Evolutionary conservation across 371 early-diverging fungal genomes (phyloP).

Genomic region (Chytridiales sp.): DNA sequence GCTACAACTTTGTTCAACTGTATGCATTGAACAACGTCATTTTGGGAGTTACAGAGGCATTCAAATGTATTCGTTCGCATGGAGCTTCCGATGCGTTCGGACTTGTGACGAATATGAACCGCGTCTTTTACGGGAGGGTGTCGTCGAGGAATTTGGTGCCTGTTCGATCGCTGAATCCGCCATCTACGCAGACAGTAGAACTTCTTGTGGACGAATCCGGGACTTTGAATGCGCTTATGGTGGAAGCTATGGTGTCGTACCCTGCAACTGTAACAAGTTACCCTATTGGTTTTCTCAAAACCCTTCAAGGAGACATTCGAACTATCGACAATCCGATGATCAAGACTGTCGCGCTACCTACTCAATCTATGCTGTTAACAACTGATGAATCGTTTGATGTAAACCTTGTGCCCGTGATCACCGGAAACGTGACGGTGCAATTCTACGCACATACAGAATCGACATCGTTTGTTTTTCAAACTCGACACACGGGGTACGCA

Average conservation of each 20-base stretch:
- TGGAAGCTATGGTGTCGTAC: conserved; percentile 5
- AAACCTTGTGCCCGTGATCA: conserved; percentile 16
- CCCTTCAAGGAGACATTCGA: conserved; percentile 4
- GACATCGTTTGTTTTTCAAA: too few relatives aligned
- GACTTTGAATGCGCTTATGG: background rate
- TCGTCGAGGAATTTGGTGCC: background rate
- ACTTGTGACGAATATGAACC: conserved; percentile 9
- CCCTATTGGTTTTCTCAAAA: conserved; percentile 22
- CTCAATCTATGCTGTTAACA: background rate
- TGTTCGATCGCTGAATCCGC: background rate
- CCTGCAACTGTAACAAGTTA: background rate
- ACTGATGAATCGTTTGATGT: conserved; percentile 19
- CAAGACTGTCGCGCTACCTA: background rate
- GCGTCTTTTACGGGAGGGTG: conserved; percentile 16
- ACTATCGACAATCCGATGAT: conserved; percentile 5
- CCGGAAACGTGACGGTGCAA: conserved; percentile 16
- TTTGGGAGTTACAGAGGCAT: background rate
- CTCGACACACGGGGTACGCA: too few relatives aligned
- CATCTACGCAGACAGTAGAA: conserved; percentile 2
- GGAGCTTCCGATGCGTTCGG: conserved; percentile 1
- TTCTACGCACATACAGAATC: conserved; percentile 8
- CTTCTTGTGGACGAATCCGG: conserved; percentile 10
- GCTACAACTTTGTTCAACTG: conserved; percentile 15
- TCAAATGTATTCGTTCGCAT: conserved; percentile 21
- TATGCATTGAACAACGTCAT: conserved; percentile 1